A percentile compares a stretch with the other conserved stretches of the same genome.
Conservation (phyloP, 768 basidiomycete species). For the Cystobasidium tubakii region DNA sequence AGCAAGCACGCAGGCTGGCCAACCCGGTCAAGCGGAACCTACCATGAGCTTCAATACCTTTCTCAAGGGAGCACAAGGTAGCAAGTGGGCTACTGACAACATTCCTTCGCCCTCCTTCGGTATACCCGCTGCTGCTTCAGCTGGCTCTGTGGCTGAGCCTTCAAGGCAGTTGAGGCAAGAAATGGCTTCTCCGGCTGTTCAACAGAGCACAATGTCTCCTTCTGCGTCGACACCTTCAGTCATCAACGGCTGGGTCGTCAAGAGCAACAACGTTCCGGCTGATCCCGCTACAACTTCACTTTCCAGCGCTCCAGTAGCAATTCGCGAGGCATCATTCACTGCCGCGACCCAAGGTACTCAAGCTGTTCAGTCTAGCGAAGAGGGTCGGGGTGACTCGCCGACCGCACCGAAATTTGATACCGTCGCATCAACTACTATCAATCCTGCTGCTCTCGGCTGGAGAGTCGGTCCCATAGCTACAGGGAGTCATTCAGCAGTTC, state of each 20-base stretch:
- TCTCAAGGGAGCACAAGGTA: background rate
- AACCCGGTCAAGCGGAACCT: background rate
- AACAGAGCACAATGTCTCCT: background rate
- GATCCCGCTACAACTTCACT: too few relatives aligned
- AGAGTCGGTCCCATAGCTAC: background rate
- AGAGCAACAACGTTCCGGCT: background rate
- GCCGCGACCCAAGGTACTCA: too few relatives aligned
- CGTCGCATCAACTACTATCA: too few relatives aligned
- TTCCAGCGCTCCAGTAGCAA: too few relatives aligned
- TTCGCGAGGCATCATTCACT: too few relatives aligned
- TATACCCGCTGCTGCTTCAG: background rate
- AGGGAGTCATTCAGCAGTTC: background rate
- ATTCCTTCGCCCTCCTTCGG: background rate
- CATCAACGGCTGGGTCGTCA: background rate
- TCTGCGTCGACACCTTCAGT: background rate
- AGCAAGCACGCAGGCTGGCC: background rate
- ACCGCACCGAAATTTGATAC: too few relatives aligned
- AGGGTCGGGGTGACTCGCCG: too few relatives aligned
- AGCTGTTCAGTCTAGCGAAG: too few relatives aligned
- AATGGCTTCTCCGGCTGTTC: too few relatives aligned
- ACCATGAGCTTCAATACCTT: background rate
- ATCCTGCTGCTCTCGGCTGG: background rate
- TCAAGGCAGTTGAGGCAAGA: too few relatives aligned
- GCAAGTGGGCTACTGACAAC: background rate
- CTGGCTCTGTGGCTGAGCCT: too few relatives aligned